A percentile compares a stretch with the other conserved stretches of the same genome.
These are phyloP conservation scores for Amoebophrya sp. DNA, from an alignment of 169 alveolate genomes.

Conservation along the genomic window DNA sequence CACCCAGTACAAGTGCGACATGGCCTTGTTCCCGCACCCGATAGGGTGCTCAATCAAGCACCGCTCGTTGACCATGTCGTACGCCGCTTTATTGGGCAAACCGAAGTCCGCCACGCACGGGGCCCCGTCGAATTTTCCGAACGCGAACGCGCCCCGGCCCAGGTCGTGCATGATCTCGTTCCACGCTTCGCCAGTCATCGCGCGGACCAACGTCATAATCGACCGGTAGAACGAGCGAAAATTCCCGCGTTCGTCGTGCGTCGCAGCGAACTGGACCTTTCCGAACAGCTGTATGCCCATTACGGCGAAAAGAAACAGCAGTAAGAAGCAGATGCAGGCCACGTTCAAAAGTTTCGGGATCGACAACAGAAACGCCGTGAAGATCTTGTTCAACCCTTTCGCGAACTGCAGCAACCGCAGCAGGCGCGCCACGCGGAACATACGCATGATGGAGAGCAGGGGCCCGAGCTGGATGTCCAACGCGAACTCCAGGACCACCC, in stretches of 20 bases:
- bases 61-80: neutral
- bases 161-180: constrained; percentile 27
- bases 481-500: neutral
- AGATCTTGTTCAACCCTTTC: constrained; percentile 38
- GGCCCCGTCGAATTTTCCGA: constrained; percentile 33
- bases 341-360: constrained; percentile 40
- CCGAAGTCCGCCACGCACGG: constrained; percentile 43
- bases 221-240: constrained; percentile 31
- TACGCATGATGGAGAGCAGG: neutral
- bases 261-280: constrained; percentile 4
- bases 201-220: constrained; percentile 23
- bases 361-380: constrained; percentile 31
- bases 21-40: constrained; percentile 27
- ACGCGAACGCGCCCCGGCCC: neutral
- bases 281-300: constrained; percentile 29
- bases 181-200: constrained; percentile 30
- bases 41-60: constrained; percentile 31
- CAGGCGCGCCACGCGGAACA: constrained; percentile 37
- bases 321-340: constrained; percentile 15
- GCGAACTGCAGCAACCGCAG: constrained; percentile 35
- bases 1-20: constrained; percentile 26
- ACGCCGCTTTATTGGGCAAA: neutral
- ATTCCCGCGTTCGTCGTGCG: constrained; percentile 29
- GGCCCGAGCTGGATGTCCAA: neutral
- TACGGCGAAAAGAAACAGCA: constrained; percentile 37